Evolutionary conservation across 1,139 yeast genomes (phyloP).

Genomic region (Yamadazyma siamensis): DNA sequence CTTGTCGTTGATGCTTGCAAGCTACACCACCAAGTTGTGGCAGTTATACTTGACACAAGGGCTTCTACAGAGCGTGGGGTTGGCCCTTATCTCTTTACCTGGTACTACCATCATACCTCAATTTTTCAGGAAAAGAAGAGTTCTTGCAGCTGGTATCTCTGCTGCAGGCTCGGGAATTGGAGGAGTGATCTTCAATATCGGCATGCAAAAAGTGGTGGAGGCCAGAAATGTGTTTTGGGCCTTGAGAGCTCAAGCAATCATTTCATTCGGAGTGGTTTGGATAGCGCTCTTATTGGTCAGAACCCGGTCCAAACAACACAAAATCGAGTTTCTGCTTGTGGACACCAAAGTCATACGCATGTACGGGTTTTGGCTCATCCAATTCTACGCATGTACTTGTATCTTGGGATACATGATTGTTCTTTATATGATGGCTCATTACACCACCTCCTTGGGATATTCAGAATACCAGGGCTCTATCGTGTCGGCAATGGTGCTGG

Average conservation of each 20-base stretch:
- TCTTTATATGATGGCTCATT: conserved; percentile 44
- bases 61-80: conserved; percentile 46
- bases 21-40: conserved; percentile 49
- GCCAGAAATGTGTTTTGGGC: conserved; percentile 31
- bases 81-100: conserved; percentile 44
- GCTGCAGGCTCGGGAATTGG: conserved; percentile 64
- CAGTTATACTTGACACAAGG: conserved; percentile 54
- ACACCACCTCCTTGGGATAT: conserved; percentile 45
- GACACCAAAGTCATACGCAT: conserved; percentile 26
- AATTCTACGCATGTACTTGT: conserved; percentile 33
- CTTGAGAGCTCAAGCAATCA: conserved; percentile 33
- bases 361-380: conserved; percentile 29
- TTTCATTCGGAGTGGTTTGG: conserved; percentile 29
- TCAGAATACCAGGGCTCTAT: conserved; percentile 36
- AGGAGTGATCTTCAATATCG: conserved; percentile 47
- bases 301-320: conserved; percentile 20
- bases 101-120: conserved; percentile 43
- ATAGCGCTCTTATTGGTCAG: conserved; percentile 26
- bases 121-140: conserved; percentile 53
- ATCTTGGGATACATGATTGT: conserved; percentile 45
- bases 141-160: conserved; percentile 55
- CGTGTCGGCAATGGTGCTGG: conserved; percentile 44
- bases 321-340: conserved; percentile 32
- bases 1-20: conserved; percentile 50
- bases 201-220: conserved; percentile 34